phyloP scores from a whole-genome alignment of 1,139 yeast species.

The Candida mesenterica region DNA sequence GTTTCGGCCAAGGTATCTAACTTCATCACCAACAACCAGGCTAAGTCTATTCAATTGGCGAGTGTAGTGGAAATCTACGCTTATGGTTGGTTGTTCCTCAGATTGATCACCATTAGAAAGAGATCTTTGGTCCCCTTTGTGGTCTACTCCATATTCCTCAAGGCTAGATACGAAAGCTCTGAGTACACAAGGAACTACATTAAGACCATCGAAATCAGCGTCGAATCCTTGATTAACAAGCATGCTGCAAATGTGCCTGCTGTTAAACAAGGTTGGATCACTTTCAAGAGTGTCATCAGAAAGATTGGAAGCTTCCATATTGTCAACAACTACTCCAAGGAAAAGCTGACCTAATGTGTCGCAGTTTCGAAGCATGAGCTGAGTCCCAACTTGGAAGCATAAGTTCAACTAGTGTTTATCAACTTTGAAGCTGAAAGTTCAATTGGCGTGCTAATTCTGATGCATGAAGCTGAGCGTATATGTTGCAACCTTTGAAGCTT shows the following conservation, averaged over 20 bases:
- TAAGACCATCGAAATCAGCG: slow-evolving; percentile 66
- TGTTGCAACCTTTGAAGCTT: no score
- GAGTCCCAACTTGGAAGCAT: no score
- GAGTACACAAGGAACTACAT: slow-evolving; percentile 70
- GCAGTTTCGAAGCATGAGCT: not conserved
- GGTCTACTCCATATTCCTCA: slow-evolving; percentile 65
- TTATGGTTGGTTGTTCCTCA: slow-evolving; percentile 46
- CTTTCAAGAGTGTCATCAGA: slow-evolving; percentile 48
- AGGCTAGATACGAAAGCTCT: slow-evolving; percentile 76
- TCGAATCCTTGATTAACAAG: slow-evolving; percentile 62
- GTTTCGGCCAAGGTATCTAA: slow-evolving; percentile 43
- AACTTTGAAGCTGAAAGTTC: no score
- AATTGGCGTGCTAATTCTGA: no score
- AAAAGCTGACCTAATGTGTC: slow-evolving; percentile 16
- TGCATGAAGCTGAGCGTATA: no score
- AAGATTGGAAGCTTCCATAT: slow-evolving; percentile 31
- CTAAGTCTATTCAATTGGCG: slow-evolving; percentile 67
- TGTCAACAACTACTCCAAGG: slow-evolving; percentile 38
- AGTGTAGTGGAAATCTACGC: slow-evolving; percentile 67
- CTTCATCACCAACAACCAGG: slow-evolving; percentile 65
- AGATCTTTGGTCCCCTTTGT: slow-evolving; percentile 63
- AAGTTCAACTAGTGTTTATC: no score
- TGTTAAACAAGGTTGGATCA: slow-evolving; percentile 61
- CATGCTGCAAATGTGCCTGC: slow-evolving; percentile 53
- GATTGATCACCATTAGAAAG: slow-evolving; percentile 60